A percentile compares a stretch with the other conserved stretches of the same genome.
phyloP scores from a whole-genome alignment of 2,329 filamentous ascomycete species.

The Colletotrichum sp. region DNA sequence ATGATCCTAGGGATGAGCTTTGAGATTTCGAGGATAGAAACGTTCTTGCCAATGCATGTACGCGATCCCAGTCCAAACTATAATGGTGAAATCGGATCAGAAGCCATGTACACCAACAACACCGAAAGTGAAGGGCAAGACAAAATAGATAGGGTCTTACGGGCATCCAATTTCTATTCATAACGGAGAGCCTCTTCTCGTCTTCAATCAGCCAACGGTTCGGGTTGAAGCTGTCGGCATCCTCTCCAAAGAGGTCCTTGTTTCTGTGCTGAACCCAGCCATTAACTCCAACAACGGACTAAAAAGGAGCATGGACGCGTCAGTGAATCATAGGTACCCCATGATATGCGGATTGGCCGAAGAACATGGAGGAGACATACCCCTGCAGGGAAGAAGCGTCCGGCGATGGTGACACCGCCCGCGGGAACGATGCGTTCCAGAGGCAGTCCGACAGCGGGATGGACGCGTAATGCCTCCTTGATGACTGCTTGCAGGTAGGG shows the following conservation, averaged over 20 bases:
- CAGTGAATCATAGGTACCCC: not conserved
- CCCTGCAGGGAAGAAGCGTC: slow-evolving; percentile 31
- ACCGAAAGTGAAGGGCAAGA: not conserved
- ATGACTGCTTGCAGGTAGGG: slow-evolving; percentile 59
- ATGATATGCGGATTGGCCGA: not conserved
- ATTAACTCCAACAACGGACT: slow-evolving; percentile 38
- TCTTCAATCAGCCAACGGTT: slow-evolving; percentile 44
- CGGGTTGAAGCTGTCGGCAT: slow-evolving; percentile 39
- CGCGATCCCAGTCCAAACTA: slow-evolving; percentile 46
- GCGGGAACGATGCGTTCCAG: slow-evolving; percentile 52
- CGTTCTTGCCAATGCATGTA: slow-evolving; percentile 48
- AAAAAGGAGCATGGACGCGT: not conserved
- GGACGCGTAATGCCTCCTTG: slow-evolving; percentile 58
- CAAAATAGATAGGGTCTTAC: slow-evolving; percentile 16
- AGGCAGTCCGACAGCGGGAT: slow-evolving; percentile 52
- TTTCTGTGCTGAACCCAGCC: slow-evolving; percentile 39
- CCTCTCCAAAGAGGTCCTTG: slow-evolving; percentile 32
- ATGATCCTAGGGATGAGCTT: slow-evolving; percentile 45
- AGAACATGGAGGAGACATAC: slow-evolving; percentile 16
- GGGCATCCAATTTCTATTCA: slow-evolving; percentile 32
- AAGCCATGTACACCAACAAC: not conserved
- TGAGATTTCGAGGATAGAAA: slow-evolving; percentile 46
- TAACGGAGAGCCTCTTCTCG: slow-evolving; percentile 25
- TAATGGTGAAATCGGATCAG: not conserved
- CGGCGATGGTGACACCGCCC: slow-evolving; percentile 45